Conservation (phyloP, 495 filamentous ascomycete genomes). For the Xylaria venustula region DNA sequence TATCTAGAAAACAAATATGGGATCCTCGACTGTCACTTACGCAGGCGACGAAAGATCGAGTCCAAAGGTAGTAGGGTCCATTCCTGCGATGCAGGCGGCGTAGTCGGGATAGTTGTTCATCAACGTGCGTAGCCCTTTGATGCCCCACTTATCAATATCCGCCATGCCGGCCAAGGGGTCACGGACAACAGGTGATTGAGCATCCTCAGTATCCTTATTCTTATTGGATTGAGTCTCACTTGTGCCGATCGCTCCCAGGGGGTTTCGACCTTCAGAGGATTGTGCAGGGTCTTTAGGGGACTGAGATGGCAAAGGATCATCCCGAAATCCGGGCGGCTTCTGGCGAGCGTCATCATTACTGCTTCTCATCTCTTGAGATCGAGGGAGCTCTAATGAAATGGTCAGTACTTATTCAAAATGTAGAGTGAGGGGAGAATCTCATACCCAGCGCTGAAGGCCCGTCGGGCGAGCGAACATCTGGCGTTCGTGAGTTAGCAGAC, state of each 20-base stretch:
- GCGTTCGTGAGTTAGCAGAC: slow-evolving; percentile 48
- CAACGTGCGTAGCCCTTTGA: slow-evolving; percentile 74
- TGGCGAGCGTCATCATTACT: slow-evolving; percentile 40
- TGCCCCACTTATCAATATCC: slow-evolving; percentile 74
- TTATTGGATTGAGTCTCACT: slow-evolving; percentile 40
- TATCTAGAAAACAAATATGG: neutral
- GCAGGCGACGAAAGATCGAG: slow-evolving; percentile 77
- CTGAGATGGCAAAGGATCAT: slow-evolving; percentile 36
- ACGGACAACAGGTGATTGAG: slow-evolving; percentile 34
- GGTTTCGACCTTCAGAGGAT: slow-evolving; percentile 30
- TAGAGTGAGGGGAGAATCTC: neutral
- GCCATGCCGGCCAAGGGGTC: slow-evolving; percentile 73
- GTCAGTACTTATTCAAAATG: slow-evolving; percentile 1
- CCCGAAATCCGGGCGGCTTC: slow-evolving; percentile 43
- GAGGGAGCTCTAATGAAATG: slow-evolving; percentile 23
- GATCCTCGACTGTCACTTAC: slow-evolving; percentile 47
- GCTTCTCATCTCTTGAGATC: slow-evolving; percentile 43
- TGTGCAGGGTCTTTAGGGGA: slow-evolving; percentile 32
- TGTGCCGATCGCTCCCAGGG: slow-evolving; percentile 45
- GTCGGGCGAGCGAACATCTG: slow-evolving; percentile 42
- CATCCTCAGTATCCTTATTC: slow-evolving; percentile 41
- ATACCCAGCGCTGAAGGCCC: slow-evolving; percentile 26
- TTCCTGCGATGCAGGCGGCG: slow-evolving; percentile 68
- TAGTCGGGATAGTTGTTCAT: slow-evolving; percentile 79
- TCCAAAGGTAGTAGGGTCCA: slow-evolving; percentile 74